A percentile compares a stretch with the other conserved stretches of the same genome.
phyloP scores from a whole-genome alignment of 768 basidiomycete genomes.

The Tulasnella sp. region DNA sequence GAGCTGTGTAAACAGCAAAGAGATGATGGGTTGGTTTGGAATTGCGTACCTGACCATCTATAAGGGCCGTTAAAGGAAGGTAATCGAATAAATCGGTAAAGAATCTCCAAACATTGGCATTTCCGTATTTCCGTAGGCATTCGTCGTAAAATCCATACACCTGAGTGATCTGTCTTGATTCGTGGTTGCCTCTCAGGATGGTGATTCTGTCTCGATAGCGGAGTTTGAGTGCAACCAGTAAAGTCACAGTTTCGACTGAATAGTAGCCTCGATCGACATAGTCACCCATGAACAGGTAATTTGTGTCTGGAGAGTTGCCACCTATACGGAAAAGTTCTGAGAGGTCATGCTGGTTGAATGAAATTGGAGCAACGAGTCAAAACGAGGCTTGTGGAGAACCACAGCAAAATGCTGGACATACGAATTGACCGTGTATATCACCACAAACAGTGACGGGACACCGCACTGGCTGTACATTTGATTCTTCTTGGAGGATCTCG shows the following conservation, averaged over 20 bases:
- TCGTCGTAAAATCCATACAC: conserved; percentile 99
- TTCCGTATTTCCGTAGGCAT: conserved; percentile 97
- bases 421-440: conserved; percentile 99
- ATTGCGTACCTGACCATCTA: conserved; percentile 90
- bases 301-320: conserved; percentile 96
- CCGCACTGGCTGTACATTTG: conserved; percentile 94
- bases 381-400: conserved; percentile 14
- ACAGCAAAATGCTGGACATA: conserved; percentile 37
- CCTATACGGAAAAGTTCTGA: conserved; percentile 98
- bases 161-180: conserved; percentile 98
- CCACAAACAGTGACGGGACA: conserved; percentile 99
- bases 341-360: conserved; percentile 73
- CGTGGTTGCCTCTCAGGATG: conserved; percentile 96
- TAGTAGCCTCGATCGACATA: conserved; percentile 99
- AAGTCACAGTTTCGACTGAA: conserved; percentile 95
- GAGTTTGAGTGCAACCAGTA: conserved; percentile 92
- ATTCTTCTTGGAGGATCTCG: conserved; percentile 98
- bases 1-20: not conserved
- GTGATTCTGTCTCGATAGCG: conserved; percentile 97
- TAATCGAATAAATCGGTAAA: conserved; percentile 99
- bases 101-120: conserved; percentile 98
- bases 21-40: not conserved
- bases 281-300: conserved; percentile 99
- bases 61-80: conserved; percentile 90
- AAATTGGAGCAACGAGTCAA: not conserved